Base-by-base conservation (phyloP, 805 yeast genomes). In the Peterozyma toletana region DNA sequence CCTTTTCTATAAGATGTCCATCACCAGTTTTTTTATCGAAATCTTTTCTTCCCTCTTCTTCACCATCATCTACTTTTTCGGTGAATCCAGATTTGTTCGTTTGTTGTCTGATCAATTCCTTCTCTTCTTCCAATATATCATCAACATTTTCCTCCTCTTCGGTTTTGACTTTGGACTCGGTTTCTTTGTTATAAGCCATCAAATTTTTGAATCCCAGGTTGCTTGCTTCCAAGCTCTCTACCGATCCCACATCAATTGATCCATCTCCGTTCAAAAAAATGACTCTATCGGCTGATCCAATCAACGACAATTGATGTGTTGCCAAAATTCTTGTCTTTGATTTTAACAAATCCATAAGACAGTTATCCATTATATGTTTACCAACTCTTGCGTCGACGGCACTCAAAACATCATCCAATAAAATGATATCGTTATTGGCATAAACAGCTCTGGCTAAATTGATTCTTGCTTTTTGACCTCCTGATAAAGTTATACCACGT, bases 311-410 rank as follows among this genome's bases (percentile, higher is more conserved):
- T 58, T 88, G 95, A 59, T 87, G 96, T 0, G 96, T 88, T 2
- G 95, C 95, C 53, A 87, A 67, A 10, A 88, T 54, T 53, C 93
- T 71, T 0, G 96, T 88, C 53, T 73, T 77, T 15, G 62, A 60
- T 35, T 64, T 62, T 47, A 88, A 57, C 27, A 78, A 47, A 0
- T 86, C 89, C 48, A 73, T 50, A 37, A 87, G 59, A 61, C 96
- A 87, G 35, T 77, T 68, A 38, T 73, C 65, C 49, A 76, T 70
- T 42, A 79, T 73, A 42, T 70, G 72, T 48, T 67, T 72, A 38
- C 83, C 78, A 40, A 82, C 89, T 55, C 81, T 81, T 2, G 85
- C 78, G 63, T 82, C 89, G 15, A 82, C 89, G 2, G 88, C 88
- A 50, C 83, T 74, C 45, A 82, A 63, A 21, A 82, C 69, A 55